Base-by-base conservation (phyloP, 2,329 filamentous ascomycete species). In the Pseudogymnoascus sp. region DNA sequence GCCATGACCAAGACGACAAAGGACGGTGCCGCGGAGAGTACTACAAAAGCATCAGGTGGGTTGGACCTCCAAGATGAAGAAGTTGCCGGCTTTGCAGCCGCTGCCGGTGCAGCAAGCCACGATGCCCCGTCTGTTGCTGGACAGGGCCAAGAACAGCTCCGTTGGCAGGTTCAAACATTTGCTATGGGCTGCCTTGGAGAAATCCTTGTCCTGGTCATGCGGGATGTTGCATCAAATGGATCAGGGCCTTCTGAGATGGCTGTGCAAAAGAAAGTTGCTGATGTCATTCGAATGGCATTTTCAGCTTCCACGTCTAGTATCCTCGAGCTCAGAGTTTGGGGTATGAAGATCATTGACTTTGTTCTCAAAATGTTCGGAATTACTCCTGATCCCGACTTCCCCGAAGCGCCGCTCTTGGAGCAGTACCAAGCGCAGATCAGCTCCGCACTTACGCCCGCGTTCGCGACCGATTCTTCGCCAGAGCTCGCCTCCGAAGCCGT, bases 351-450 rank as follows among this genome's bases (percentile, higher is more conserved):
- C 63, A 92, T 99, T 63, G 93, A 96, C 65, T 90, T 93, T 64
- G 86, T 97, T 9, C 80, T 99, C 61, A 96, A 93, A 79, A 91
- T 97, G 81, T 99, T 99, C 77, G 95, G 95, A 62, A 93, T 92
- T 73, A 92, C 90, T 1, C 90, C 93, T 1, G 95, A 99, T 76
- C 96, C 95, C 0, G 95, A 99, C 74, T 99, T 99, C 72, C 86
- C 93, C n/a, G 95, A 99, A 76, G 95, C 90, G 0, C 96, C 96
- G 77, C 82, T 99, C 15, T 82, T 99, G 3, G 96, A 99, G 75
- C 95, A 99, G 75, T 99, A 99, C 71, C 96, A 99, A 76, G 95
- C 95, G 4, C 95, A 99, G 73, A 99, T 99, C 73, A 93, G 93
- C 71, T 97, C 95, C 17, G 95, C 95, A 0, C 81, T 99, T 66